Conservation (phyloP, 2,329 filamentous ascomycete species). For the Microsporum ferrugineum region DNA sequence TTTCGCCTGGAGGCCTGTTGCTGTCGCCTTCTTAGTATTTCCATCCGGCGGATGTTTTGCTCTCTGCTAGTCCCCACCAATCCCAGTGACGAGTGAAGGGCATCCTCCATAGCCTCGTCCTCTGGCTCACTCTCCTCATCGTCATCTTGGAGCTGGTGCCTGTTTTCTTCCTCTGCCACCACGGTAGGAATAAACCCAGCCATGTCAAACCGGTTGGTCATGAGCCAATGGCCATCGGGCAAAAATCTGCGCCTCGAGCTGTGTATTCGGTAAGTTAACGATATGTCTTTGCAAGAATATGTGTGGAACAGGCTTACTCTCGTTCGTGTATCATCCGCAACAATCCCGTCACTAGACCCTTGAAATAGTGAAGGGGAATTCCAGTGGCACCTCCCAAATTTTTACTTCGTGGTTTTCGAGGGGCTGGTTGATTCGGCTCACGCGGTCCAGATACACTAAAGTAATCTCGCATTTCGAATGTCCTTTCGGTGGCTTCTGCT, state of each 20-base stretch:
- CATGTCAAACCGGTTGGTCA: conserved; percentile 82
- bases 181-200: conserved; percentile 75
- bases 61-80: conserved; percentile 49
- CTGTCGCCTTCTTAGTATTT: conserved; percentile 53
- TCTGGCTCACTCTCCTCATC: conserved; percentile 39
- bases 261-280: neutral
- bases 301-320: conserved; percentile 41
- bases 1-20: conserved; percentile 57
- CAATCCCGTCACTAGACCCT: conserved; percentile 65
- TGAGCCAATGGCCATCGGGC: conserved; percentile 79
- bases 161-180: conserved; percentile 70
- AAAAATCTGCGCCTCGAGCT: conserved; percentile 72
- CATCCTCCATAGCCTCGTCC: conserved; percentile 28
- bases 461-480: conserved; percentile 37
- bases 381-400: conserved; percentile 54
- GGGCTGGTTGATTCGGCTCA: conserved; percentile 5
- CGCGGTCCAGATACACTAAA: conserved; percentile 25
- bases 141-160: conserved; percentile 56
- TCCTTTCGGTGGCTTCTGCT: conserved; percentile 27
- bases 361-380: conserved; percentile 66
- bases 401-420: conserved; percentile 30
- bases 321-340: conserved; percentile 84
- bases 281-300: neutral
- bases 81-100: conserved; percentile 24
- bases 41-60: conserved; percentile 50